These are phyloP conservation scores for Boletus barrowsii DNA, from an alignment of 768 basidiomycete genomes.

Conservation along the genomic window DNA sequence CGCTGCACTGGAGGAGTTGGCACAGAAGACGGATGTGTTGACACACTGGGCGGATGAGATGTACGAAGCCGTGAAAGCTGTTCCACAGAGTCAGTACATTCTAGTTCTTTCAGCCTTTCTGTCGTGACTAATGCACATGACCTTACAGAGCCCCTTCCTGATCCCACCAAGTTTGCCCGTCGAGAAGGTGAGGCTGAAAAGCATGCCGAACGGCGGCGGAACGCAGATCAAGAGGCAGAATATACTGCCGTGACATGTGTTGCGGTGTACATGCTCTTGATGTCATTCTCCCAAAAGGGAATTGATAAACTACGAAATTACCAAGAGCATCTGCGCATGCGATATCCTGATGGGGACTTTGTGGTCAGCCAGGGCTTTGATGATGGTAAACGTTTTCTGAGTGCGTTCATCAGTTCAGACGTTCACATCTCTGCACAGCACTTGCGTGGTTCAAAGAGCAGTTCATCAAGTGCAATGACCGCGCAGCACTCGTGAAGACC, in stretches of 20 bases:
- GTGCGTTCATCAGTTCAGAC: constrained; percentile 4
- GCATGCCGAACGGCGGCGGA: constrained; percentile 63
- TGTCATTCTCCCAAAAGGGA: constrained; percentile 92
- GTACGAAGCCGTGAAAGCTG: constrained; percentile 82
- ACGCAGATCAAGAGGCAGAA: constrained; percentile 77
- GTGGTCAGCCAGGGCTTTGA: constrained; percentile 78
- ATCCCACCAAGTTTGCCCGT: constrained; percentile 70
- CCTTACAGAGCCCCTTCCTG: constrained; percentile 68
- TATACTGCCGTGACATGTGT: constrained; percentile 83
- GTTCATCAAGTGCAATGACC: constrained; percentile 92
- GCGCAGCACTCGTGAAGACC: constrained; percentile 83
- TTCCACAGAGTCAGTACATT: constrained; percentile 69
- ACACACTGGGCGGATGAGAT: constrained; percentile 95
- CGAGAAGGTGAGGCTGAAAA: constrained; percentile 72
- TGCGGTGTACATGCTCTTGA: constrained; percentile 85
- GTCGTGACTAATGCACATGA: not conserved
- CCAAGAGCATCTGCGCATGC: constrained; percentile 81
- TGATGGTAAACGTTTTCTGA: constrained; percentile 49
- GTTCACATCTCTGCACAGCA: constrained; percentile 39
- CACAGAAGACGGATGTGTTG: constrained; percentile 93
- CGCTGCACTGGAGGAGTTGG: constrained; percentile 79
- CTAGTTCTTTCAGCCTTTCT: not conserved
- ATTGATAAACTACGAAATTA: constrained; percentile 77
- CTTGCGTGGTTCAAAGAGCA: constrained; percentile 89
- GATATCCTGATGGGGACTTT: constrained; percentile 71